Conservation (phyloP, 2,329 filamentous ascomycete species). For the Xylariaceae sp. region DNA sequence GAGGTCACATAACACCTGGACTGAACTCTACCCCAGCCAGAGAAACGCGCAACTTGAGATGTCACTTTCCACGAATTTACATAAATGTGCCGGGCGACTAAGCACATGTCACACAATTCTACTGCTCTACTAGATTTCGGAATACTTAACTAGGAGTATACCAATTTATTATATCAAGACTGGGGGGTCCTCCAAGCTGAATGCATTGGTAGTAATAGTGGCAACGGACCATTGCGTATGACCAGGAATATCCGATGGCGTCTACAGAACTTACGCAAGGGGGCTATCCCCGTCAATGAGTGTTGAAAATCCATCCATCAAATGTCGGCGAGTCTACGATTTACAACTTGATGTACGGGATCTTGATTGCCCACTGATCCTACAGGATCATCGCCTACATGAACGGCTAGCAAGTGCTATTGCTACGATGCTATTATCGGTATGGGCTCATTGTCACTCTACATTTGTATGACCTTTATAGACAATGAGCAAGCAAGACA, state of each 20-base stretch:
- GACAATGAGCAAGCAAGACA: not conserved
- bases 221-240: too few species aligned
- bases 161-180: too few species aligned
- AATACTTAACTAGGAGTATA: too few species aligned
- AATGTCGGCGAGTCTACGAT: too few species aligned
- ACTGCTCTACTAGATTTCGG: too few species aligned
- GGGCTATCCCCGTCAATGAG: too few species aligned
- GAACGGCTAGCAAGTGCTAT: not conserved
- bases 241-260: too few species aligned
- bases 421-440: not conserved
- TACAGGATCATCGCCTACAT: slow-evolving; percentile 5
- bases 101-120: slow-evolving; percentile 7
- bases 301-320: too few species aligned
- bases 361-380: slow-evolving; percentile 11
- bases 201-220: too few species aligned
- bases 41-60: not conserved
- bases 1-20: not conserved
- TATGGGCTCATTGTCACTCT: not conserved
- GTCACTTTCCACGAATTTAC: not conserved
- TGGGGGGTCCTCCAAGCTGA: too few species aligned
- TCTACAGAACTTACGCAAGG: too few species aligned
- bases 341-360: too few species aligned
- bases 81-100: slow-evolving; percentile 6
- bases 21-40: not conserved
- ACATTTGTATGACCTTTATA: not conserved